These are phyloP conservation scores for Hymenoscyphus repandus DNA, from an alignment of 2,329 filamentous ascomycete species.

Conservation along the genomic window DNA sequence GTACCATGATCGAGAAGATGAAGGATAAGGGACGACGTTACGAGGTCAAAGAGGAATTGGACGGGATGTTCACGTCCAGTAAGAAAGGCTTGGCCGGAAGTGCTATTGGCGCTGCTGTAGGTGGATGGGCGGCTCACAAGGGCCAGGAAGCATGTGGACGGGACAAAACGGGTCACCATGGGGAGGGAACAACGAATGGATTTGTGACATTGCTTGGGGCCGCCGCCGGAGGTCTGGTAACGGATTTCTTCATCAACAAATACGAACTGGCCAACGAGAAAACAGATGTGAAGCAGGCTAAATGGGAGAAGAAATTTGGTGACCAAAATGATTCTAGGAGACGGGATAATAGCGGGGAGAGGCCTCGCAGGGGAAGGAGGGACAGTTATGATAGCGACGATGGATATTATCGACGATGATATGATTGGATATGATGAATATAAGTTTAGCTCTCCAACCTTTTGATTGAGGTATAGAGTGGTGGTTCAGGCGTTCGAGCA, in stretches of 20 bases:
- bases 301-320: slow-evolving; percentile 15
- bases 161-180: slow-evolving; percentile 5
- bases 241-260: slow-evolving; percentile 23
- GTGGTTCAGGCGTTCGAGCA: no score
- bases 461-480: no score
- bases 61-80: slow-evolving; percentile 18
- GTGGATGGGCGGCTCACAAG: slow-evolving; percentile 25
- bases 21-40: slow-evolving; percentile 16
- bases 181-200: slow-evolving; percentile 7
- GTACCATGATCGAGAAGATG: slow-evolving; percentile 6
- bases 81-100: slow-evolving; percentile 17
- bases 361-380: background rate
- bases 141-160: slow-evolving; percentile 17
- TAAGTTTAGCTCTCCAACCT: background rate
- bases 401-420: slow-evolving; percentile 1
- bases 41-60: slow-evolving; percentile 21
- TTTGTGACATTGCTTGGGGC: slow-evolving; percentile 25
- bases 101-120: slow-evolving; percentile 23
- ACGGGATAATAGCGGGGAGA: slow-evolving; percentile 1
- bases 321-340: slow-evolving; percentile 1
- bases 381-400: slow-evolving; percentile 2
- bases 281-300: slow-evolving; percentile 10
- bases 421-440: background rate
- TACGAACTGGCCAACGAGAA: slow-evolving; percentile 19
- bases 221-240: slow-evolving; percentile 23